Evolutionary conservation across 495 filamentous ascomycete species (phyloP).

Genomic region (Neurospora sp.): DNA sequence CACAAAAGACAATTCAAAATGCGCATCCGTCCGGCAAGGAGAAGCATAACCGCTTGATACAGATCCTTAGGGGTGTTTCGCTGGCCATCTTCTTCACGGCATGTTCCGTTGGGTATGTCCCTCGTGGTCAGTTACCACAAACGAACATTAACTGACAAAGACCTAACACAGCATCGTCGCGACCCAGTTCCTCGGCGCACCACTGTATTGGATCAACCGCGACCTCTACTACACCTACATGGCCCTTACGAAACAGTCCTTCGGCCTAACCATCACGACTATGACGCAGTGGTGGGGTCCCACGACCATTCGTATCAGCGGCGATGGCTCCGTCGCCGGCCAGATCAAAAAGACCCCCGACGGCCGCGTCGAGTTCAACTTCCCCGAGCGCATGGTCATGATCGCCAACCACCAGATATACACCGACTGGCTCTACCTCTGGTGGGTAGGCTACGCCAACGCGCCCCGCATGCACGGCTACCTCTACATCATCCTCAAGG

Average conservation of each 20-base stretch:
- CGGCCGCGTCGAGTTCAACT: constrained; percentile 59
- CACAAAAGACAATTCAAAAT: background rate
- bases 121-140: background rate
- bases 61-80: constrained; percentile 53
- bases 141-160: constrained; percentile 1
- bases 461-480: constrained; percentile 62
- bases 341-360: constrained; percentile 54
- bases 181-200: constrained; percentile 58
- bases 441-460: constrained; percentile 75
- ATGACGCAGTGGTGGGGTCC: constrained; percentile 79
- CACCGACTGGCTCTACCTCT: constrained; percentile 81
- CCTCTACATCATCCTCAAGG: constrained; percentile 76
- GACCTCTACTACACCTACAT: constrained; percentile 70
- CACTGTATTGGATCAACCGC: constrained; percentile 58
- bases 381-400: constrained; percentile 67
- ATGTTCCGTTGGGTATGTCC: constrained; percentile 36
- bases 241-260: constrained; percentile 65
- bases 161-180: constrained; percentile 41
- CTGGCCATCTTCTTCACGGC: constrained; percentile 56
- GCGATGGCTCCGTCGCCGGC: constrained; percentile 60
- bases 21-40: constrained; percentile 53
- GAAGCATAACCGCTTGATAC: constrained; percentile 56
- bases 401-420: constrained; percentile 87
- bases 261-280: constrained; percentile 61
- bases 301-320: constrained; percentile 64